Evolutionary conservation across 1,284 basidiomycete species (phyloP), one percentile per base, ranked within the genome.

Genomic region (Apiotrichum brassicae): DNA sequence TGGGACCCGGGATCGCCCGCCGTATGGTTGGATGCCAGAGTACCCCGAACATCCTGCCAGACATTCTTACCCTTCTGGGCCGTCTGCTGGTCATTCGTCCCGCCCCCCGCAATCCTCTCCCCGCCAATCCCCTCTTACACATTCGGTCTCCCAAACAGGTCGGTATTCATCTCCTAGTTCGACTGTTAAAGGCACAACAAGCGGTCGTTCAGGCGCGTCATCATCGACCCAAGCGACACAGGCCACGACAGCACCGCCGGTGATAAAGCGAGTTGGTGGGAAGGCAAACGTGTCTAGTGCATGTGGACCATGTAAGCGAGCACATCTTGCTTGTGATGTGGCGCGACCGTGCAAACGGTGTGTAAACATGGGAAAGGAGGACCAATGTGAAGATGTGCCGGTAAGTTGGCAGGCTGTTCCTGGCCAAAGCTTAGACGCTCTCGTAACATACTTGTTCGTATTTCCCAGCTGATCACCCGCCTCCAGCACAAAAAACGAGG

Each of bases 281-380:
- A 66, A 64, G 40, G 49, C 60, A 16, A 67, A 67, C 33, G 63
- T 65, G 6, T 59, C 65, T 1, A 57, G 60, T 22, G 70, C 70
- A 13, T 72, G 70, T 43, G 65, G 58, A 16, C 70, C 70, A 18
- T 72, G 70, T 48, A 70, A 70, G 45, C 58, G 58, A 36, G 65
- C 70, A 4, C 70, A 72, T 52, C 44, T 72, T 34, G 70, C 67
- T 3, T 72, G 70, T 44, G 70, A 72, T 44, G 60, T 65, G 1
- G 58, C 56, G 1, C 49, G 71, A 23, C 71, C 71, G 1, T 73
- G 71, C 48, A 67, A 66, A 53, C 54, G 70, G n/a, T 73, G 71
- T 50, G 59, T 65, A 4, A 67, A 62, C 28, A 61, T 70, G 60
- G 61, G 63, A 43, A 68, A 70, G 51, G 61, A 64, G 44, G 65